Percentiles rank a stretch among this genome's conserved stretches.
phyloP scores from a whole-genome alignment of 2,329 filamentous ascomycete genomes.

The Corynespora cassiicola region DNA sequence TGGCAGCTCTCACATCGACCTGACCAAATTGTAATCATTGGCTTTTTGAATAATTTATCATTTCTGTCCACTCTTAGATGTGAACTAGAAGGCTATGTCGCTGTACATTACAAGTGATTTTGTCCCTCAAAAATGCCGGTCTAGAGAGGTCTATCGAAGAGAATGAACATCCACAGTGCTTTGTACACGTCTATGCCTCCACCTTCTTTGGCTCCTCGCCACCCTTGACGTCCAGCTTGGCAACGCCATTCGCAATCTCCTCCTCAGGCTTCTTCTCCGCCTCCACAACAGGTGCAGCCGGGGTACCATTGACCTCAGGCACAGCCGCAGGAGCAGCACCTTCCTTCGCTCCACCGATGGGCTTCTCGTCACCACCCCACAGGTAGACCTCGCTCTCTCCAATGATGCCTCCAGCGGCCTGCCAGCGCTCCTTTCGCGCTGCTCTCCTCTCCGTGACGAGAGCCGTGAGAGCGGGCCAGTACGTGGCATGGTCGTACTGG shows the following conservation, averaged over 20 bases:
- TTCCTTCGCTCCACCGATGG: conserved; percentile 16
- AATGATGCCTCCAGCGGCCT: conserved; percentile 76
- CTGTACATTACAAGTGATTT: no score
- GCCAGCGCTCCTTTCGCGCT: conserved; percentile 74
- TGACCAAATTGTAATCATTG: no score
- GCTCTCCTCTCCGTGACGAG: conserved; percentile 71
- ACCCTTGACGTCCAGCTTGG: conserved; percentile 30
- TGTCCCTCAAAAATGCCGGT: no score
- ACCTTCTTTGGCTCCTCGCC: conserved; percentile 22
- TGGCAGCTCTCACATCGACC: no score
- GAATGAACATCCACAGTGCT: no score
- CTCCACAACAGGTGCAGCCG: conserved; percentile 5
- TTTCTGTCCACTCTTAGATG: no score
- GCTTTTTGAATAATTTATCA: no score
- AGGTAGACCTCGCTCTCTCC: conserved; percentile 90
- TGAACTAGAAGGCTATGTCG: no score
- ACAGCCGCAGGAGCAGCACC: background rate
- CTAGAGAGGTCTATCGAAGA: no score
- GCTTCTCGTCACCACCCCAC: conserved; percentile 65
- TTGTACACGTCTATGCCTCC: no score
- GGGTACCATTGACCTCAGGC: background rate
- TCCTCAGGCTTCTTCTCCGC: conserved; percentile 12
- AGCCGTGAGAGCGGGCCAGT: conserved; percentile 86
- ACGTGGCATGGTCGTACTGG: conserved; percentile 84
- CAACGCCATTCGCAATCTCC: conserved; percentile 25